Evolutionary conservation across 2,329 filamentous ascomycete species (phyloP), one percentile per base, ranked within the genome.

Genomic region (Camillea tinctor): DNA sequence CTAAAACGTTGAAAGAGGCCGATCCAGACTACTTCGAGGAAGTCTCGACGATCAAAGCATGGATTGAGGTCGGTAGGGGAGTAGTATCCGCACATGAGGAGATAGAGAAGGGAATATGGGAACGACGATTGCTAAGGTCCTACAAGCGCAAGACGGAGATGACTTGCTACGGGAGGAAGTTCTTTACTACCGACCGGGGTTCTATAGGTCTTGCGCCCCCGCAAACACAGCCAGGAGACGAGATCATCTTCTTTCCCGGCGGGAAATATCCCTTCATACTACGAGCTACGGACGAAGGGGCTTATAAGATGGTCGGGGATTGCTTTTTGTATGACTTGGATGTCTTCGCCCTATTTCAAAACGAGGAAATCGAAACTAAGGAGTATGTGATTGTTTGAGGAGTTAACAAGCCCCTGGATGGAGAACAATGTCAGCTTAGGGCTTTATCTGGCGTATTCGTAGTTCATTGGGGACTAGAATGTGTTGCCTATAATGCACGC

Each of bases 261-360:
- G 60, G 58, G 2, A 59, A 51, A 44, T 64, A 64, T 40, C 62
- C 62, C 17, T 64, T 60, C 15, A 51, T 62, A 7, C 22, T 64
- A 40, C 58, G 60, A 49, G 44, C 52, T n/a, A 60, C 23, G 23
- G 58, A 52, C 1, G 20, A 60, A 13, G 58, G 49, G 6, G 59
- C 58, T 6, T 55, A 60, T 50, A 56, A 64, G 19, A 30, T 64
- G n/a, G 22, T 64, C 4, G 62, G 62, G 4, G 62, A 60, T 20
- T 64, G 62, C 9, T 64, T 64, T 48, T 52, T 64, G 11, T 62
- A 64, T 11, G 62, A 64, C 23, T 21, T 64, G 1, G 62, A 64
- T 20, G 60, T 64, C 15, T 64, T 64, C 36, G 52, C 53, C 13
- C 21, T 62, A 9, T 54, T 60, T 6, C 58, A 58, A 9, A 50